Evolutionary conservation across 2,329 filamentous ascomycete species (phyloP), one percentile per base, ranked within the genome.

Genomic region (Trichoderma sp.): DNA sequence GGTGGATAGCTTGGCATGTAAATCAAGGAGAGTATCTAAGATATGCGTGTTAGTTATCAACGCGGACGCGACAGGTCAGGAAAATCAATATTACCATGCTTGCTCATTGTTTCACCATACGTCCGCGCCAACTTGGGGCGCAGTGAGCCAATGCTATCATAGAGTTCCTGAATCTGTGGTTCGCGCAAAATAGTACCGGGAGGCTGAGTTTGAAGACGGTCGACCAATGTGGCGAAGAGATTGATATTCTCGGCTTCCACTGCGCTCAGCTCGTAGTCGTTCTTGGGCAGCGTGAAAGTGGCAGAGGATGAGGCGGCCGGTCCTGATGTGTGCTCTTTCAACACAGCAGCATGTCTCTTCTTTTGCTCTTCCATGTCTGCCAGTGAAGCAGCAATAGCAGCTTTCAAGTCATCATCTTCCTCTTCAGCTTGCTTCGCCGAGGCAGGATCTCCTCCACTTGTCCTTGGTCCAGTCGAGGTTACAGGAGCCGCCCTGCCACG

Each of bases 51-150:
- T 70, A 77, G 71, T 37, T 52, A 27, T 29, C 5, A 13, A 24
- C 8, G 13, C 2, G 7, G 16, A 10, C 29, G 19, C 60, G 57
- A 19, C 6, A 10, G 19, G 29, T 10, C 24, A 21, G 10, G 6
- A 11, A 27, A 2, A 81, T 29, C 24, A 88, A 78, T 83, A 88
- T 78, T 83, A 93, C 93, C 94, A 79, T 98, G 96, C 81, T 99
- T 99, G 87, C 96, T 98, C 96, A 99, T 98, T 0, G 96, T 97
- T 82, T 99, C 96, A 68, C 96, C 96, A 77, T 98, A 97, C 0
- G 95, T 97, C 69, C 96, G 88, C 5, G 96, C 96, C 68, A 99
- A 85, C 79, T 99, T 99, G 1, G 96, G 96, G 61, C 96, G 88
- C 72, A 99, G 83, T 19, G 93, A 87, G n/a, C 95, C 94, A 75